Conservation (phyloP, 2,329 filamentous ascomycete species). For the Stemphylium beticola region DNA sequence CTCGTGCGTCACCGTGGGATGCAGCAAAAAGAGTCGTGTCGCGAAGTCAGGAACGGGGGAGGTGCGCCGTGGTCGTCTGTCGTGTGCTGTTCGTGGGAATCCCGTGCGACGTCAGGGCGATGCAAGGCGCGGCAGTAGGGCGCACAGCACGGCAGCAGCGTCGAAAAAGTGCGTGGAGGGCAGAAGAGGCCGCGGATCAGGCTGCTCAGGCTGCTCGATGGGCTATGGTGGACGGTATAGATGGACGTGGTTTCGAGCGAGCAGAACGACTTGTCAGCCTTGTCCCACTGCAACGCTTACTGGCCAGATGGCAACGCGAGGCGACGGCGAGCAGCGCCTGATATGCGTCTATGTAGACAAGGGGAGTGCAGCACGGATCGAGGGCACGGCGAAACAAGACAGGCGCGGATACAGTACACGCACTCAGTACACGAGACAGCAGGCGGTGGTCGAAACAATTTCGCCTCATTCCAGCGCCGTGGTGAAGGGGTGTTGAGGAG, state of each 20-base stretch:
- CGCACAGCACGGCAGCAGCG: slow-evolving; percentile 24
- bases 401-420: neutral
- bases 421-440: slow-evolving; percentile 1
- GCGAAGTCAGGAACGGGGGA: slow-evolving; percentile 3
- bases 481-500: slow-evolving; percentile 8
- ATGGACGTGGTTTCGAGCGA: slow-evolving; percentile 32
- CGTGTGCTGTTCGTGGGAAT: slow-evolving; percentile 46
- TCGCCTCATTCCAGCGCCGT: slow-evolving; percentile 23
- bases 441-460: slow-evolving; percentile 4
- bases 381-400: slow-evolving; percentile 5
- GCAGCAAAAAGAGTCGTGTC: slow-evolving; percentile 13
- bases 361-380: slow-evolving; percentile 5
- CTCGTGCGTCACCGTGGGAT: slow-evolving; percentile 34
- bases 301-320: slow-evolving; percentile 27
- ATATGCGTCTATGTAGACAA: slow-evolving; percentile 19
- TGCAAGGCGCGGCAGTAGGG: slow-evolving; percentile 24
- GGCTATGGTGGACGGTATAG: slow-evolving; percentile 26
- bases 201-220: slow-evolving; percentile 27
- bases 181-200: slow-evolving; percentile 21
- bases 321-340: slow-evolving; percentile 29
- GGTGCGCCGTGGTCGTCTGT: slow-evolving; percentile 29
- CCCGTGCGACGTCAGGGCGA: slow-evolving; percentile 40
- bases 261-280: slow-evolving; percentile 34
- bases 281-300: slow-evolving; percentile 36
- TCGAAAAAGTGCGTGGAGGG: slow-evolving; percentile 17